phyloP scores from a whole-genome alignment of 2,329 filamentous ascomycete genomes.

The Trichoderma sp. region DNA sequence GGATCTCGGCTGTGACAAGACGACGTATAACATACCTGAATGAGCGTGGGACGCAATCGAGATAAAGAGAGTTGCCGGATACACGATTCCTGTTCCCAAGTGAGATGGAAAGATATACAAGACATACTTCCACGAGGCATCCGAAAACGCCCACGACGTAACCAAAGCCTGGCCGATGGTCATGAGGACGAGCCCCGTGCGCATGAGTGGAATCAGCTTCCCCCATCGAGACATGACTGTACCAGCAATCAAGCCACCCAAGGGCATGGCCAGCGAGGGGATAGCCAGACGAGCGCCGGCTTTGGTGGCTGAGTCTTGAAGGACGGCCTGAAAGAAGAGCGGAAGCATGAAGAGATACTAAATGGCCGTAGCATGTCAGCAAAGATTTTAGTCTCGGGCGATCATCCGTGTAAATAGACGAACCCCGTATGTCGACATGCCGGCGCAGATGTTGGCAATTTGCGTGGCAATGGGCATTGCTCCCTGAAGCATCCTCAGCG shows the following conservation, averaged over 20 bases:
- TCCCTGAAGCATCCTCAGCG: slow-evolving; percentile 56
- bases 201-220: slow-evolving; percentile 50
- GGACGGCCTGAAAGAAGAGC: slow-evolving; percentile 67
- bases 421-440: slow-evolving; percentile 61
- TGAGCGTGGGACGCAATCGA: slow-evolving; percentile 63
- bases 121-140: slow-evolving; percentile 54
- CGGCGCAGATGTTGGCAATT: slow-evolving; percentile 58
- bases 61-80: slow-evolving; percentile 59
- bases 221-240: slow-evolving; percentile 58
- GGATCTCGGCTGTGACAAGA: rapidly evolving
- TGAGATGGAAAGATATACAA: slow-evolving; percentile 58
- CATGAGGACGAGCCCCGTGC: slow-evolving; percentile 51
- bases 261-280: slow-evolving; percentile 58
- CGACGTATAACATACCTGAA: slow-evolving; percentile 47
- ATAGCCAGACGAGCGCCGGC: slow-evolving; percentile 64
- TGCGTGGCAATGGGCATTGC: slow-evolving; percentile 54
- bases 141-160: slow-evolving; percentile 47
- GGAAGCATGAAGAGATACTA: slow-evolving; percentile 68
- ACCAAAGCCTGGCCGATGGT: slow-evolving; percentile 54
- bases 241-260: slow-evolving; percentile 56
- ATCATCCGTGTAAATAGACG: slow-evolving; percentile 28
- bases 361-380: slow-evolving; percentile 21
- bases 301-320: slow-evolving; percentile 60
- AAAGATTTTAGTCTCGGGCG: background rate
- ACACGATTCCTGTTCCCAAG: slow-evolving; percentile 59